Evolutionary conservation across 129 eudicot genomes (phyloP), one percentile per base, ranked within the genome.

Genomic region (Artemisia annua): DNA sequence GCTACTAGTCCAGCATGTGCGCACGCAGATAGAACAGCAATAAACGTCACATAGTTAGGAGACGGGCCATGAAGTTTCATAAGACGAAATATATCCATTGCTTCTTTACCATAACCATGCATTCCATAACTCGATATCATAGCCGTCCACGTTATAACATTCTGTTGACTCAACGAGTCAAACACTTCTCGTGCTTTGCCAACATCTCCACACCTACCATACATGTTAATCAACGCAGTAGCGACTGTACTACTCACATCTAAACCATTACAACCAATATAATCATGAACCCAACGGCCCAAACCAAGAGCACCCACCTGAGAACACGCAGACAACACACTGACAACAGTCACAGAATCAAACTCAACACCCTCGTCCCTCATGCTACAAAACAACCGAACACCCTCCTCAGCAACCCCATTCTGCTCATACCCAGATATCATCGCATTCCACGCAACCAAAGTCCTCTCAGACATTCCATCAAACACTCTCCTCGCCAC

Each of bases 71-170:
- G 63, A 12, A 66, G 53, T 81, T 71, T 78, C 95, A 88, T 88
- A 13, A 62, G 56, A n/a, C 16, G 32, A 76, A 80, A 88, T 2
- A 88, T 52, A 12, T 85, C 81, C 68, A 88, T 55, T 10, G 90
- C 95, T 76, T 88, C 85, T 7, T 17, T 62, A 46, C 90, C 95
- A 46, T 85, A 81, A 56, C 95, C 88, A 20, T 88, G 81, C 79
- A 81, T 83, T n/a, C 88, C 87, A 16, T 81, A 88, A 7, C 78
- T 79, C 5, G 90, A 85, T 26, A 88, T 88, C 87, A 88, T 88
- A 11, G 86, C 72, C 1, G 95, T 88, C 90, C 95, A 88, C 3
- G 90, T 71, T 50, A 79, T 85, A 60, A 88, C 95, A 55, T 88
- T 88, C 12, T 56, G 69, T 13, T 69, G 84, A 20, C 49, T 52